Evolutionary conservation across 1,284 basidiomycete genomes (phyloP).

Genomic region (Trametes sp.): DNA sequence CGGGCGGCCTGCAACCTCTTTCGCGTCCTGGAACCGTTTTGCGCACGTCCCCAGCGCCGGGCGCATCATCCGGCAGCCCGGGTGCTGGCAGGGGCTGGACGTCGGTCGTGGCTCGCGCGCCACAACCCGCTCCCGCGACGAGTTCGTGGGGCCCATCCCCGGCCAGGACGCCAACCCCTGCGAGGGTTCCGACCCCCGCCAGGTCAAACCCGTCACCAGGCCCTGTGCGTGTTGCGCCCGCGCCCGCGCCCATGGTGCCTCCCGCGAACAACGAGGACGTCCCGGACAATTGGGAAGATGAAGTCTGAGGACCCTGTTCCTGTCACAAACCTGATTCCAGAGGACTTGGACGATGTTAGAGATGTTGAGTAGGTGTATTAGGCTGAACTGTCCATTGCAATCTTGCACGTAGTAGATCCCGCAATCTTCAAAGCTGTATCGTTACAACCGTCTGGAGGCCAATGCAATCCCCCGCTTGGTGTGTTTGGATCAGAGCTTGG

Average conservation of each 20-base stretch:
- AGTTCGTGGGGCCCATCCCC: slow-evolving; percentile 32
- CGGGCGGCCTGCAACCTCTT: slow-evolving; percentile 32
- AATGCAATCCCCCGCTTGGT: not conserved
- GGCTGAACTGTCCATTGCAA: not conserved
- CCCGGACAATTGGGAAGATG: slow-evolving; percentile 64
- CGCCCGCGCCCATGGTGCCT: slow-evolving; percentile 5
- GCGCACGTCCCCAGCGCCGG: slow-evolving; percentile 28
- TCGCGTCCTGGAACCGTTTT: slow-evolving; percentile 23
- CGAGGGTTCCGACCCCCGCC: slow-evolving; percentile 24
- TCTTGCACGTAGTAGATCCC: not conserved
- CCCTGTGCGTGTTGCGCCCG: slow-evolving; percentile 9
- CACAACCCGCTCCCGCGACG: slow-evolving; percentile 31
- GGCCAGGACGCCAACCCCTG: slow-evolving; percentile 4
- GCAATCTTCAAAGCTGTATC: slow-evolving; percentile 11
- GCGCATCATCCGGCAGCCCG: too few species aligned
- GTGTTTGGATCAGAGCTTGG: not conserved
- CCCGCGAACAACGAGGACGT: slow-evolving; percentile 40
- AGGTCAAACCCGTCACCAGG: slow-evolving; percentile 20
- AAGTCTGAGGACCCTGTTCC: slow-evolving; percentile 34
- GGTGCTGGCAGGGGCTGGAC: slow-evolving; percentile 46
- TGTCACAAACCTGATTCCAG: not conserved
- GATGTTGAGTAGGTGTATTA: slow-evolving; percentile 6
- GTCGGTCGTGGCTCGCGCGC: slow-evolving; percentile 43
- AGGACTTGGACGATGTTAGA: not conserved
- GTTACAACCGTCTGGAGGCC: not conserved